Conservation (phyloP, 2,329 filamentous ascomycete species). For the Cryphonectria japonica region DNA sequence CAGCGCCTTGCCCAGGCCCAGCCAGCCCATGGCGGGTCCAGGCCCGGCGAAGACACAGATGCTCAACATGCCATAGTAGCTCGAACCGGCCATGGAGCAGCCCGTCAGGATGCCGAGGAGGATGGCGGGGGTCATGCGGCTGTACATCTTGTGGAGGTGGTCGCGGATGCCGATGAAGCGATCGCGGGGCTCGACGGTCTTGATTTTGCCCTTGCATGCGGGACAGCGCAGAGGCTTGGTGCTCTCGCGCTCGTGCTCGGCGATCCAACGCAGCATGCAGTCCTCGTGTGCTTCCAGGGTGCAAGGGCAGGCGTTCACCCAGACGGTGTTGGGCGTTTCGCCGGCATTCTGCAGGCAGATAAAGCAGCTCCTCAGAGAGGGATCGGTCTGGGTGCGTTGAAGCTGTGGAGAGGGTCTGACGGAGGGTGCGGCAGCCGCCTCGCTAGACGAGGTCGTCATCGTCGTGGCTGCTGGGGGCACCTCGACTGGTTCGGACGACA, state of each 20-base stretch:
- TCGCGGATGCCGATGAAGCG: constrained; percentile 70
- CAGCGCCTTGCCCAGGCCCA: constrained; percentile 35
- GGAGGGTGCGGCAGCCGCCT: constrained; percentile 5
- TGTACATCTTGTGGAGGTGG: constrained; percentile 57
- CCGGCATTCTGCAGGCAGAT: constrained; percentile 64
- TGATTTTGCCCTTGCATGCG: constrained; percentile 84
- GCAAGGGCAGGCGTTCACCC: constrained; percentile 90
- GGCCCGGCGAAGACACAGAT: constrained; percentile 57
- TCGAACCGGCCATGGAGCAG: constrained; percentile 55
- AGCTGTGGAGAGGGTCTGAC: constrained; percentile 12
- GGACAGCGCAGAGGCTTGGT: constrained; percentile 77
- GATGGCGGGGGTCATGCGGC: constrained; percentile 62
- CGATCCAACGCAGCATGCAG: constrained; percentile 89
- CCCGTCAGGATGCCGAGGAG: constrained; percentile 64
- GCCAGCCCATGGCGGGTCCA: constrained; percentile 47
- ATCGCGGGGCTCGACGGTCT: constrained; percentile 75
- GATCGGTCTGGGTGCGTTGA: constrained; percentile 26
- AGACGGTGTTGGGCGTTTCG: constrained; percentile 56
- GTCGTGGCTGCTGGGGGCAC: constrained; percentile 2
- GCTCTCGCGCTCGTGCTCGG: constrained; percentile 76
- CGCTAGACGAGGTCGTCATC: constrained; percentile 4
- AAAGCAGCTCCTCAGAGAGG: constrained; percentile 56
- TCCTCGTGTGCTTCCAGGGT: constrained; percentile 88
- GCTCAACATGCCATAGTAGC: constrained; percentile 57
- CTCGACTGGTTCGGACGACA: constrained; percentile 14